Conservation (phyloP, 2,329 filamentous ascomycete genomes). For the Anthostomella pinea region DNA sequence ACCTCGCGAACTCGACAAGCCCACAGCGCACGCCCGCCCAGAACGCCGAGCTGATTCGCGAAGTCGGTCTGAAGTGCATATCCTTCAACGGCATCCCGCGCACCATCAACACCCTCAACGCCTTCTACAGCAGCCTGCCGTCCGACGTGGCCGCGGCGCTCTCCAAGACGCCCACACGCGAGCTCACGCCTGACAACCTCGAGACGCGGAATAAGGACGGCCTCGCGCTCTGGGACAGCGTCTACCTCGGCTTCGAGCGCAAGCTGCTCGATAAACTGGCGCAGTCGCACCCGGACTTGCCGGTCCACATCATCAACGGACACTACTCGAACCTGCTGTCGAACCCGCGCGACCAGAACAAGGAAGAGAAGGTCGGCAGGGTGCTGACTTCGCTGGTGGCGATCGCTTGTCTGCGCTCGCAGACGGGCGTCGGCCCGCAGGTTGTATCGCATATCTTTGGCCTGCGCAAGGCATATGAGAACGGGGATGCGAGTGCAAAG, state of each 20-base stretch:
- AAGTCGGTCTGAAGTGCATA: conserved; percentile 74
- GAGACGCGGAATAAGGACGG: conserved; percentile 56
- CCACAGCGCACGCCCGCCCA: conserved; percentile 36
- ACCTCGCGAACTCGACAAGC: conserved; percentile 39
- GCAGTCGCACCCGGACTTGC: conserved; percentile 75
- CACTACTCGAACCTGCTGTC: conserved; percentile 74
- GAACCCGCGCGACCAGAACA: conserved; percentile 53
- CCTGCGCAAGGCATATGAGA: conserved; percentile 69
- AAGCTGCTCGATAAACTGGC: conserved; percentile 71
- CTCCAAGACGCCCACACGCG: conserved; percentile 54
- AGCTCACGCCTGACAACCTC: conserved; percentile 51
- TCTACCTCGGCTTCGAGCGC: conserved; percentile 71
- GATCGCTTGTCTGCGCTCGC: conserved; percentile 70
- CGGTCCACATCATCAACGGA: conserved; percentile 71
- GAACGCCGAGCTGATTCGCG: conserved; percentile 69
- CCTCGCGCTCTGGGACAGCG: conserved; percentile 66
- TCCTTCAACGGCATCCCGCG: conserved; percentile 80
- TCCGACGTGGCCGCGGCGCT: conserved; percentile 51
- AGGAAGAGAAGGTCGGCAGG: conserved; percentile 56
- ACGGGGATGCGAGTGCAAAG: conserved; percentile 52
- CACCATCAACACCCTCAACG: conserved; percentile 77
- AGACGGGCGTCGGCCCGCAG: conserved; percentile 80
- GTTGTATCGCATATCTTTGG: conserved; percentile 81
- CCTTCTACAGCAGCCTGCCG: conserved; percentile 64
- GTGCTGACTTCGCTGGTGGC: conserved; percentile 72